Percentiles rank a stretch among this genome's conserved stretches.
phyloP scores from a whole-genome alignment of 257 asterid genomes.

The Lavandula angustifolia region DNA sequence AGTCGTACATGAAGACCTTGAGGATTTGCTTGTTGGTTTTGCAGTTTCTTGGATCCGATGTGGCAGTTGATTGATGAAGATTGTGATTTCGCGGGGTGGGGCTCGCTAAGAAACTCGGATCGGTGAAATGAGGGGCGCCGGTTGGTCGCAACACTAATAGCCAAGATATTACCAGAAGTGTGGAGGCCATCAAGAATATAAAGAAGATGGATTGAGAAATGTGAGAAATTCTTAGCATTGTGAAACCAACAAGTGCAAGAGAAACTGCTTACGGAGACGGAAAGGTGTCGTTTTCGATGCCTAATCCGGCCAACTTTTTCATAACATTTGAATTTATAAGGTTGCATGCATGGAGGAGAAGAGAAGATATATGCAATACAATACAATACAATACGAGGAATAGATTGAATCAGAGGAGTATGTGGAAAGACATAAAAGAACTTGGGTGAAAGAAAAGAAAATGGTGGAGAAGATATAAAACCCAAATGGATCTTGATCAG shows the following conservation, averaged over 20 bases:
- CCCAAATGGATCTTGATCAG: constrained; percentile 35
- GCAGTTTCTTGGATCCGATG: constrained; percentile 35
- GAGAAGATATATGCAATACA: constrained; percentile 9
- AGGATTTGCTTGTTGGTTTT: constrained; percentile 40
- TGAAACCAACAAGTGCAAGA: not conserved
- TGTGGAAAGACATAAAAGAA: not conserved
- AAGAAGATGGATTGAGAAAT: constrained; percentile 45
- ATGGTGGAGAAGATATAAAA: too few species aligned
- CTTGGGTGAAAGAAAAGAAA: not conserved
- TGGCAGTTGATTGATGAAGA: constrained; percentile 5
- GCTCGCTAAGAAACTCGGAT: constrained; percentile 39
- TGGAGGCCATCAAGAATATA: constrained; percentile 47
- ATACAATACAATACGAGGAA: too few species aligned
- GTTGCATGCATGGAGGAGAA: constrained; percentile 32
- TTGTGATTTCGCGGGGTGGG: constrained; percentile 37
- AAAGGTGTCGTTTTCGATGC: not conserved
- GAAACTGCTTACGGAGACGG: not conserved
- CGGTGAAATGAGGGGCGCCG: constrained; percentile 27
- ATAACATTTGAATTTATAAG: not conserved
- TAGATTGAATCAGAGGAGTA: too few species aligned
- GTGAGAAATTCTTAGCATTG: constrained; percentile 41
- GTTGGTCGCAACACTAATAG: constrained; percentile 48
- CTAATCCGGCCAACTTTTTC: constrained; percentile 14
- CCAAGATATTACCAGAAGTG: constrained; percentile 53
- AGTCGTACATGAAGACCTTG: constrained; percentile 73